A percentile compares a stretch with the other conserved stretches of the same genome.
phyloP scores from a whole-genome alignment of 208 protist genomes.

The Leishmania guyanensis region DNA sequence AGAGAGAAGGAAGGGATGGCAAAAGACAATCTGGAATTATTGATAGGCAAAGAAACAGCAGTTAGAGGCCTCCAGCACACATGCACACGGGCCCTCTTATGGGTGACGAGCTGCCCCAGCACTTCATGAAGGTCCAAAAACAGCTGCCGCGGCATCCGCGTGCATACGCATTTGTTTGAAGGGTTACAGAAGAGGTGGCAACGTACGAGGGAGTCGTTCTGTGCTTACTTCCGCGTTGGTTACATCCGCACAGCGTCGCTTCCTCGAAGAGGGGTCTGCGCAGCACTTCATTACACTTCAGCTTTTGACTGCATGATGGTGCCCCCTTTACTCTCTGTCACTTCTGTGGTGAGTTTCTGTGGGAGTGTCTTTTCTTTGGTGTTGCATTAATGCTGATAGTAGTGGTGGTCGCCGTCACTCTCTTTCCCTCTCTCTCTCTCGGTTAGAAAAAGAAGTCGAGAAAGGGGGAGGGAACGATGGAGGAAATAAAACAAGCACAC shows the following conservation, averaged over 20 bases:
- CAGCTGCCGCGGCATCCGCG: background rate
- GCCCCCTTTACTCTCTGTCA: background rate
- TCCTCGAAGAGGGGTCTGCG: background rate
- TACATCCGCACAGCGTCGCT: background rate
- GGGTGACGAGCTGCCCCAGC: background rate
- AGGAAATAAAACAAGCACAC: conserved; percentile 6
- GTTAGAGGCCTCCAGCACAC: background rate
- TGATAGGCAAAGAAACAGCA: background rate
- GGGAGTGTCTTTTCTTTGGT: background rate
- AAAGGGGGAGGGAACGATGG: background rate
- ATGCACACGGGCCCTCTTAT: no score
- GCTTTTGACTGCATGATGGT: background rate
- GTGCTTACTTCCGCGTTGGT: background rate
- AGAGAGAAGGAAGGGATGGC: background rate
- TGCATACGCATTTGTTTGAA: background rate
- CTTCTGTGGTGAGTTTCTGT: background rate
- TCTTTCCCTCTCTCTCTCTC: background rate
- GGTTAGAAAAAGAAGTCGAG: background rate
- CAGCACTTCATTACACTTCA: background rate
- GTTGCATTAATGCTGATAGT: background rate
- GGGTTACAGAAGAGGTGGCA: background rate
- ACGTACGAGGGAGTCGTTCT: background rate
- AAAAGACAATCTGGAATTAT: background rate
- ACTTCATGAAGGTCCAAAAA: background rate
- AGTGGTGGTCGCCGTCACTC: background rate